Base-by-base conservation (phyloP, 2,329 filamentous ascomycete genomes). In the Paecilomyces variotii region DNA sequence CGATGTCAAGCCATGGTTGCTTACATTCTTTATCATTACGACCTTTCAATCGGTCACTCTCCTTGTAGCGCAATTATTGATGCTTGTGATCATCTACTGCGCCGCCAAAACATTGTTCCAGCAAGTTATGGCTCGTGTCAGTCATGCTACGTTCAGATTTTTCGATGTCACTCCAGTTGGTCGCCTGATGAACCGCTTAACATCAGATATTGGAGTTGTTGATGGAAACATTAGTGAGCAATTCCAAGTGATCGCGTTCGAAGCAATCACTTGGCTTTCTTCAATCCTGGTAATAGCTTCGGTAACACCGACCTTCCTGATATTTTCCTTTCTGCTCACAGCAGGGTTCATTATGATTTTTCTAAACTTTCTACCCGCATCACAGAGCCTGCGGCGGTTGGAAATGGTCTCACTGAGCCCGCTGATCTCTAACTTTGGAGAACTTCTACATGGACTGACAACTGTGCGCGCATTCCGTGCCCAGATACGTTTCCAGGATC, bases 341-440 rank as follows among this genome's bases (percentile, higher is more conserved):
- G 65, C 80, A 0, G 78, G 83, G 0, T 96, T 95, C 67, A 78
- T 92, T 0, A 75, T 85, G 64, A 86, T 91, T 59, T 96, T 96
- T 73, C 73, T 85, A 57, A 81, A 82, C 10, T 96, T 95, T 70
- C 77, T 96, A 3, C 91, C 91, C 0, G 87, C 89, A 0, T 95
- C 91, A 0, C 91, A 95, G 67, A 91, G 86, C 59, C 80, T 96
- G 4, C 84, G 91, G 3, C 84, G 91, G 5, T 82, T 96, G 12
- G 91, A 96, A 70, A 96, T 93, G 88, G 87, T 92, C 0, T 96
- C 91, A 0, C 78, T 96, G 0, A 93, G 87, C 9, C 92, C 92
- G 0, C 79, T 97, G 24, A 91, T 97, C 77, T 91, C 91, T 39
- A 96, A 97, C 70, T 96, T 97, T 63, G 91, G 91, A 26, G 90